A percentile compares a stretch with the other conserved stretches of the same genome.
These are phyloP conservation scores for Pontederia paniculata DNA, from an alignment of 176 grass and related monocot species.

Conservation along the genomic window DNA sequence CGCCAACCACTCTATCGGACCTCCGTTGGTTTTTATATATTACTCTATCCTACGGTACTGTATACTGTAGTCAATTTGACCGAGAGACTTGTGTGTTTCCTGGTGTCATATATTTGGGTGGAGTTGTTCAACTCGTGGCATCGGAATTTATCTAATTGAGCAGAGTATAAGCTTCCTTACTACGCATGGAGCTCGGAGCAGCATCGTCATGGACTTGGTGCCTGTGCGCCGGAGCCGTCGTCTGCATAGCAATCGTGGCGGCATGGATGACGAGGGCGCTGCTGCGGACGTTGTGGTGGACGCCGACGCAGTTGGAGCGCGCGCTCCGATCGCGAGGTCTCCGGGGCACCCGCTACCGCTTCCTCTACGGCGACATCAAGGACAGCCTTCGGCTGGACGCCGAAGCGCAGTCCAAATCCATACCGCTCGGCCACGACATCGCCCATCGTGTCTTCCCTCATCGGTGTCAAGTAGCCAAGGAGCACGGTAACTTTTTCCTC, in stretches of 20 bases:
- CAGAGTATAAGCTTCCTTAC: too few species aligned
- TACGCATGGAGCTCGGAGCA: neutral
- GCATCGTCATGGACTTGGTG: neutral
- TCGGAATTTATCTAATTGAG: too few species aligned
- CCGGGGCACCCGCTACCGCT: constrained; percentile 34
- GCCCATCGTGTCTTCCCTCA: constrained; percentile 24
- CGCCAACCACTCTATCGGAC: too few species aligned
- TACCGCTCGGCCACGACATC: constrained; percentile 33
- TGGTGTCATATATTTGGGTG: too few species aligned
- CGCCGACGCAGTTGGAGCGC: constrained; percentile 22
- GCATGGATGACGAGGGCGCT: constrained; percentile 15
- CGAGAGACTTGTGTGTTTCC: too few species aligned
- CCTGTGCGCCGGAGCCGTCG: too few species aligned
- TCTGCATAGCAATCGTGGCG: neutral
- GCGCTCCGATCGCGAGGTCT: constrained; percentile 44
- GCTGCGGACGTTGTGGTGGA: constrained; percentile 27
- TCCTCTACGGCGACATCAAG: constrained; percentile 36
- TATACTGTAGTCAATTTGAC: too few species aligned
- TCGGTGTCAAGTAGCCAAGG: constrained; percentile 13
- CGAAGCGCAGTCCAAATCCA: constrained; percentile 29
- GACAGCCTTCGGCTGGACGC: constrained; percentile 16
- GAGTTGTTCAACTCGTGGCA: too few species aligned
- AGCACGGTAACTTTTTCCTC: constrained; percentile 42
- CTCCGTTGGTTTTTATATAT: too few species aligned
- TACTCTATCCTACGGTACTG: too few species aligned